Base-by-base conservation (phyloP, 2,329 filamentous ascomycete genomes). In the Alternaria atra region DNA sequence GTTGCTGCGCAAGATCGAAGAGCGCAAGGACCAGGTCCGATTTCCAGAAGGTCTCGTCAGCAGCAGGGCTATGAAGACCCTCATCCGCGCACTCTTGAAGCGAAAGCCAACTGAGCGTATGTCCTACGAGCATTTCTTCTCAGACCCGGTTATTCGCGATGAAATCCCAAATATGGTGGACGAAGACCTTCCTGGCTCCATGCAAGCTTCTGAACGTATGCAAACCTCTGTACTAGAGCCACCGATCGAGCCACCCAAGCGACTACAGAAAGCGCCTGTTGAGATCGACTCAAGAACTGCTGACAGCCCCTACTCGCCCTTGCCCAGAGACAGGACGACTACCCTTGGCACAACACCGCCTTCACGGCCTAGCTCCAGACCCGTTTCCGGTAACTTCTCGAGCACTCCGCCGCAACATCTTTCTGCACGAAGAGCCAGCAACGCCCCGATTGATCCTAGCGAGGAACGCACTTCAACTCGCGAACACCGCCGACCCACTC, bases 1-100 rank as follows among this genome's bases (percentile, higher is more conserved):
- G 77, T 83, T 99, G 35, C 85, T 98, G 43, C 89, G 92, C 63
- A 95, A 91, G 81, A 99, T 99, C 66, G 94, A 98, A 77, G 90
- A 90, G 61, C 89, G 91, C 17, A 91, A 96, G 65, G 94, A 98
- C 75, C 84, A 87, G 64, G 96, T 98, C 79, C 89, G 86, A 66
- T 98, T 98, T 69, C 88, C 91, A 0, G 87, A 88, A 69, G 91
- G 93, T 51, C 86, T 88, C 32, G 83, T 86, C 50, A 87, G 92
- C 61, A 94, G 88, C 67, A 80, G 89, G 48, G 90, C 91, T 9
- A 88, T 97, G 81, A 97, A 97, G 78, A 84, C 85, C 23, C 82
- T 97, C 17, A 93, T 97, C 60, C 88, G 92, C 43, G 86, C 85
- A 39, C 84, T 99, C 15, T 82, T 99, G 65, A 97, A 94, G 82